Conservation (phyloP, 139 green algal species). For the Zygnema circumcarinatum region DNA sequence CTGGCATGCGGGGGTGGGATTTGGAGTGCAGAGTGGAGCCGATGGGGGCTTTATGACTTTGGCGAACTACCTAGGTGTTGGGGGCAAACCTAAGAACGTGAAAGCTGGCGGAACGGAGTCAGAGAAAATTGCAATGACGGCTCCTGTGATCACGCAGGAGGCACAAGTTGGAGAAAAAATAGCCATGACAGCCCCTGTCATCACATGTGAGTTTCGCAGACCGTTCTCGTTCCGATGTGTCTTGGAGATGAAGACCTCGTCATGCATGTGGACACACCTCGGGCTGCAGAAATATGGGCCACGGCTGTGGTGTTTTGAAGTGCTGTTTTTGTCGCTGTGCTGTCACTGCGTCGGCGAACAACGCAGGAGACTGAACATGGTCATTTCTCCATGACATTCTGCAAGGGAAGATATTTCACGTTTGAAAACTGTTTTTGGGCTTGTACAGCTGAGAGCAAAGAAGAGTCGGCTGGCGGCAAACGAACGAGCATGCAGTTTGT, state of each 20-base stretch:
- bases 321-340: no score
- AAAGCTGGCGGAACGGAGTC: neutral
- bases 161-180: conserved; percentile 9
- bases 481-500: conserved; percentile 39
- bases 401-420: no score
- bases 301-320: no score
- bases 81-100: conserved; percentile 16
- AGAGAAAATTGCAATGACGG: conserved; percentile 49
- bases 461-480: neutral
- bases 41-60: conserved; percentile 18
- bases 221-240: no score
- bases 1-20: no score
- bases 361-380: no score
- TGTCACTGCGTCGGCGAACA: no score
- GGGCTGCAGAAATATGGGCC: no score
- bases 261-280: no score
- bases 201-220: conserved; percentile 39
- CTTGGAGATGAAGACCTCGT: no score
- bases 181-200: conserved; percentile 30
- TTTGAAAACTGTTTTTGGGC: no score
- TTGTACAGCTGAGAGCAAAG: neutral
- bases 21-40: neutral
- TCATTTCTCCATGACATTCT: no score
- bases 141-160: conserved; percentile 41
- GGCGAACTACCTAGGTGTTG: conserved; percentile 20